phyloP scores from a whole-genome alignment of 129 eudicot genomes.

The Gnaphalium uliginosum region DNA sequence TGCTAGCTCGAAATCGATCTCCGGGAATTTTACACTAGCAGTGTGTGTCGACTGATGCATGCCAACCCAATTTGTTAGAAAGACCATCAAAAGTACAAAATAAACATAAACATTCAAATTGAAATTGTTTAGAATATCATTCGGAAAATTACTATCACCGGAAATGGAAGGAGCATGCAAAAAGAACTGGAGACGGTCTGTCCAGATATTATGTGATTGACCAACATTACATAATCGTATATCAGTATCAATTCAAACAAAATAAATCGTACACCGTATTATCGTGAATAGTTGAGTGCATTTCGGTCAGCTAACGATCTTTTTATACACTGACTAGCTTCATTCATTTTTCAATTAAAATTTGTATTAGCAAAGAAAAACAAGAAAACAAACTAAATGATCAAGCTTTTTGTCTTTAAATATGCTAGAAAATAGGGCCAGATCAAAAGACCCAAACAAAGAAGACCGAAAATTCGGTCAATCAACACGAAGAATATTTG shows the following conservation, averaged over 20 bases:
- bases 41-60: conserved; percentile 65
- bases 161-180: not conserved
- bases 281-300: too few relatives aligned
- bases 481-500: not conserved
- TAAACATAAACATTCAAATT: not conserved
- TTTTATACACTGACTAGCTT: too few relatives aligned
- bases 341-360: too few relatives aligned
- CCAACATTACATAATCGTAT: too few relatives aligned
- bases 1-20: conserved; percentile 80
- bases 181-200: not conserved
- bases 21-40: conserved; percentile 80
- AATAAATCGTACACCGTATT: too few relatives aligned
- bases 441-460: conserved; percentile 10
- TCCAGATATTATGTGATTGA: not conserved
- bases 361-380: too few relatives aligned
- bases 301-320: too few relatives aligned
- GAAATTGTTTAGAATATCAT: not conserved
- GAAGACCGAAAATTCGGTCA: conserved; percentile 2
- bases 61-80: conserved; percentile 20
- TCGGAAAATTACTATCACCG: not conserved
- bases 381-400: too few relatives aligned
- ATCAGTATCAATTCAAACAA: too few relatives aligned
- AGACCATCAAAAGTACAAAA: conserved; percentile 4
- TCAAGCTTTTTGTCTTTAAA: too few relatives aligned
- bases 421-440: not conserved